Evolutionary conservation across 768 basidiomycete species (phyloP).

Genomic region (Rhodotorula taiwanensis): DNA sequence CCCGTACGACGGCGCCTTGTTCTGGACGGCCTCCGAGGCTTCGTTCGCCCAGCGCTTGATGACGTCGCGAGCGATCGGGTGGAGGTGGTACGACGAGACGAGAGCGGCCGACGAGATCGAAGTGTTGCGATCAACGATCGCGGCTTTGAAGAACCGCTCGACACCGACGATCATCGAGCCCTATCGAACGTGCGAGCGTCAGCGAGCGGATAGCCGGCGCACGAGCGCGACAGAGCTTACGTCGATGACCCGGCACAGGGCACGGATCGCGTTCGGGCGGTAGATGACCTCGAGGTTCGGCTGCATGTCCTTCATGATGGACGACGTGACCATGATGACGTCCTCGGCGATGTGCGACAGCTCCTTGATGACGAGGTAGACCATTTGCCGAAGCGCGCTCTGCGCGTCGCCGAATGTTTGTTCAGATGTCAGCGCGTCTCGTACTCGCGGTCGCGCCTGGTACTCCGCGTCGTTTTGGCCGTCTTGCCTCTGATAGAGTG

Average conservation of each 20-base stretch:
- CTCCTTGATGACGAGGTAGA: constrained; percentile 98
- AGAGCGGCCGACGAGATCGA: constrained; percentile 93
- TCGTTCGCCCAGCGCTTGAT: constrained; percentile 99
- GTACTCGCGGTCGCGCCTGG: too few relatives aligned
- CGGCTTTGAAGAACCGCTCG: constrained; percentile 98
- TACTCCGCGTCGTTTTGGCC: too few relatives aligned
- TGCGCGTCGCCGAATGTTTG: constrained; percentile 43
- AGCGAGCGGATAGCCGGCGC: background rate
- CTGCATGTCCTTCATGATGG: constrained; percentile 99
- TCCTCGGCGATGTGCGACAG: constrained; percentile 91
- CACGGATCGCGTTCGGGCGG: constrained; percentile 92
- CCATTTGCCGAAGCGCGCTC: constrained; percentile 93
- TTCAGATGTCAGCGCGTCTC: constrained; percentile 11
- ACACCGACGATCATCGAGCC: constrained; percentile 99
- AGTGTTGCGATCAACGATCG: constrained; percentile 92
- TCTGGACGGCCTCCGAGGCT: constrained; percentile 88
- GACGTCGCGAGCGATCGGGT: constrained; percentile 85
- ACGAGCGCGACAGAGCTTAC: constrained; percentile 51
- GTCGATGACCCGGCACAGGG: constrained; percentile 92
- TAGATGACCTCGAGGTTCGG: constrained; percentile 98
- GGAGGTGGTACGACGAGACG: constrained; percentile 83
- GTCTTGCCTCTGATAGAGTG: too few relatives aligned
- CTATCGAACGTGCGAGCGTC: constrained; percentile 50
- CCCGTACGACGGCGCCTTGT: constrained; percentile 62
- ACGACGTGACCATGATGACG: constrained; percentile 98